phyloP scores from a whole-genome alignment of 2,329 filamentous ascomycete species.

The Ascochyta viciae-villosae region DNA sequence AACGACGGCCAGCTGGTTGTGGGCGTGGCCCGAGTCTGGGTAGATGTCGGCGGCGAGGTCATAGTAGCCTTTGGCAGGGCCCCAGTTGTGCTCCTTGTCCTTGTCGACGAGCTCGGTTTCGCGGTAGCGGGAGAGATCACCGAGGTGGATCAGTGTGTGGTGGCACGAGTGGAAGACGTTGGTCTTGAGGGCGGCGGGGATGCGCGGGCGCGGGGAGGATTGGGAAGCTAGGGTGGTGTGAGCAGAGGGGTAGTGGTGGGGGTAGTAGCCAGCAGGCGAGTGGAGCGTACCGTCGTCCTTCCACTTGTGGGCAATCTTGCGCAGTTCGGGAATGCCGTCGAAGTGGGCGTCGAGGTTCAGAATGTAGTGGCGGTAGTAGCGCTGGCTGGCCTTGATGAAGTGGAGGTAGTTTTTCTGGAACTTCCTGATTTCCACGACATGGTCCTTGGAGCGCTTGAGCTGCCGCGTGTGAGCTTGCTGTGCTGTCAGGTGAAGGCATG shows the following conservation, averaged over 20 bases:
- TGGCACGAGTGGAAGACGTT: constrained; percentile 78
- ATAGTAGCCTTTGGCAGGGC: constrained; percentile 84
- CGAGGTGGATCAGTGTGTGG: constrained; percentile 82
- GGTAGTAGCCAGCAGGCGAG: neutral
- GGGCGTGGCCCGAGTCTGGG: constrained; percentile 79
- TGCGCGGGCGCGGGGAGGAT: constrained; percentile 35
- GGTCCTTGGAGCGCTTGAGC: constrained; percentile 60
- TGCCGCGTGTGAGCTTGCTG: constrained; percentile 16
- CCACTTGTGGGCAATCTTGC: constrained; percentile 60
- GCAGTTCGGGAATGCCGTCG: constrained; percentile 64
- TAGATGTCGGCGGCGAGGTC: constrained; percentile 78
- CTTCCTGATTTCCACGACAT: constrained; percentile 72
- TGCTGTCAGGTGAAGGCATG: neutral
- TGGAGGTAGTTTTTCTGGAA: constrained; percentile 80
- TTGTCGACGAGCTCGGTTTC: constrained; percentile 73
- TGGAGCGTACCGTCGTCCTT: constrained; percentile 44
- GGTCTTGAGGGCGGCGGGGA: constrained; percentile 60
- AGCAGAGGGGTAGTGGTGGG: constrained; percentile 16
- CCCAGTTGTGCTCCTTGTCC: constrained; percentile 75
- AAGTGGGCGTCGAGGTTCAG: constrained; percentile 72
- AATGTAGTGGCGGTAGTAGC: constrained; percentile 87
- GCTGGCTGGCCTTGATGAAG: constrained; percentile 86
- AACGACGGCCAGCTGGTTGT: constrained; percentile 91
- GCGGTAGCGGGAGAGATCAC: constrained; percentile 89
- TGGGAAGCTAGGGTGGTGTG: constrained; percentile 50